Base-by-base conservation (phyloP, 176 grass and related monocot species). In the Pontederia paniculata region DNA sequence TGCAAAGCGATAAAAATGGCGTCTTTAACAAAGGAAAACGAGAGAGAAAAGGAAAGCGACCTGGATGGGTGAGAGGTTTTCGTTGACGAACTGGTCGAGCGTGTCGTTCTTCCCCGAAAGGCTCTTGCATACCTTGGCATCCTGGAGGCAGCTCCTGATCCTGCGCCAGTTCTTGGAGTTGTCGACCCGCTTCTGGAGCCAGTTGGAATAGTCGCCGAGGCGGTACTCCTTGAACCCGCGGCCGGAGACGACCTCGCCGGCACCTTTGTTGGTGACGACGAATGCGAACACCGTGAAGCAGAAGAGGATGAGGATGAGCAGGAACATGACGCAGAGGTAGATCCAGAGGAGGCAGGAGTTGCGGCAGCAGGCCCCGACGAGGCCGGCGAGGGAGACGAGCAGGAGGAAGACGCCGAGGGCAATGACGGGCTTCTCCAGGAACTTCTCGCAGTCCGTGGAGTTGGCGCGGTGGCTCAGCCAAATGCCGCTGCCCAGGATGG, bases 141-240 rank as follows among this genome's bases (percentile, higher is more conserved):
- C 93, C 19, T 73, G 75, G 57, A 98, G 72, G 83, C 86, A 98
- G 57, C 93, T 98, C 69, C 69, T 76, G 57, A 98, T 88, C 75
- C 70, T 78, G 15, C 60, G 76, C 93, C 93, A 98, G 28, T 89
- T 98, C 20, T 10, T 19, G 0, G 41, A 10, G 56, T 64, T 69
- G 58, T 76, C 81, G 9, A 98, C 87, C 75, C 93, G 73, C 57
- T 82, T 54, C 76, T 82, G 83, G 9, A 98, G 75, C 93, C 93
- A 98, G 17, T 77, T 84, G 41, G 83, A 98, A 70, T 91, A 91
- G 37, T 88, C 93, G 6, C 77, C 86, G 23, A 98, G 83, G 48
- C 70, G 78, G 70, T 98, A 91, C 77, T 98, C 93, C 80, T 58
- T 88, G 65, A 77, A 98, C 0, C 86, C 86, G 5, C 85, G 54